Base-by-base conservation (phyloP, 2,329 filamentous ascomycete genomes). In the Pseudogymnoascus sp. region DNA sequence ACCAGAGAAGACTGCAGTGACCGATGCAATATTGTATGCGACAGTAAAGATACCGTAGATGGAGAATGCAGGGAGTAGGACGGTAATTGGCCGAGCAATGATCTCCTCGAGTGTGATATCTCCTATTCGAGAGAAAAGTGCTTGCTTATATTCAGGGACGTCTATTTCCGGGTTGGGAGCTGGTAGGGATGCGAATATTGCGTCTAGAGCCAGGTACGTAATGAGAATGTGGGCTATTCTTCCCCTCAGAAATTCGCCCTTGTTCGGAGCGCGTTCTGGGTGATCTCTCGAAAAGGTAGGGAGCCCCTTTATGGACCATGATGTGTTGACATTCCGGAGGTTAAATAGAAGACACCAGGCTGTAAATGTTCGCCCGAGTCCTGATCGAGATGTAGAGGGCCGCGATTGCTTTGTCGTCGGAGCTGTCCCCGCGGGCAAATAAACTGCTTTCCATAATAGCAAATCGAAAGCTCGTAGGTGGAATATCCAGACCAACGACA, bases 271-370 rank as follows among this genome's bases (percentile, higher is more conserved):
- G 28, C 21, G 11, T 14, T 34, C 28, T 34, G 49, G 28, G 28
- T 36, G 28, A 11, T 16, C 49, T 18, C 49, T 56, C 7, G 49
- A 56, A 56, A 56, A 56, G 28, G 28, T 5, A 8, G 49, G 49
- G 1, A 56, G 9, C 5, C 28, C 28, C 1, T 56, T 56, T 18
- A 25, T 12, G 11, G 28, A 8, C 49, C 28, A 56, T 34, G 49
- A 7, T 1, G 49, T 56, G n/a, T 56, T 56, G 16, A 56, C 21
- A 56, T 56, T 56, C 25, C 49, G 28, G 4, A 21, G 4, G 49
- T 56, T 56, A 14, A 56, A 56, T 14, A 56, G 28, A 21, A 56
- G 49, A 34, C 49, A 56, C 49, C 49, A 56, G 14, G 49, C 49
- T 36, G 16, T 56, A 21, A 18, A 34, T 3, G 4, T 21, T 12